Conservation (phyloP, 805 yeast genomes). For the Teunomyces barrocoloradensis region DNA sequence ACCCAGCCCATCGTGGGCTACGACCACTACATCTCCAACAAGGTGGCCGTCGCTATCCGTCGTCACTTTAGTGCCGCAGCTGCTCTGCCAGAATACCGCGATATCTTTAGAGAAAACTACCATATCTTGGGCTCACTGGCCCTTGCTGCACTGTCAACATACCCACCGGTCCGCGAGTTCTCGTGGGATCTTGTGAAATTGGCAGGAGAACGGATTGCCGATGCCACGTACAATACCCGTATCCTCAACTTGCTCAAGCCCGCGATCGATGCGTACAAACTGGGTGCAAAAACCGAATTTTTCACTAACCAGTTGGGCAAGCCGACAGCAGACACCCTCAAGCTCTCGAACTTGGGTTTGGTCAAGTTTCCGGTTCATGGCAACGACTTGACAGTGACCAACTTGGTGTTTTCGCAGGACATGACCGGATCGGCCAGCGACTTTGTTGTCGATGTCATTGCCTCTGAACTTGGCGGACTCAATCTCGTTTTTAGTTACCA, state of each 20-base stretch:
- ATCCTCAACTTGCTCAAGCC: constrained; percentile 21
- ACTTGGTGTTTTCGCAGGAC: constrained; percentile 37
- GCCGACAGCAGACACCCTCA: constrained; percentile 29
- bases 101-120: constrained; percentile 17
- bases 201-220: constrained; percentile 17
- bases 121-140: constrained; percentile 34
- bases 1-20: constrained; percentile 29
- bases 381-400: constrained; percentile 23
- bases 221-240: constrained; percentile 18
- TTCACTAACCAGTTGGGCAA: constrained; percentile 23
- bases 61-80: constrained; percentile 17
- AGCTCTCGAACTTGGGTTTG: constrained; percentile 38
- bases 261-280: constrained; percentile 16
- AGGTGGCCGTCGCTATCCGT: constrained; percentile 35
- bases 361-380: constrained; percentile 18
- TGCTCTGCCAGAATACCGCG: constrained; percentile 15
- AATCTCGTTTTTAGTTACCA: constrained; percentile 31
- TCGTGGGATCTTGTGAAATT: constrained; percentile 31
- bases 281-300: constrained; percentile 12
- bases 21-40: constrained; percentile 20
- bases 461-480: constrained; percentile 31
- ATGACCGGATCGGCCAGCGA: constrained; percentile 33
- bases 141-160: constrained; percentile 27
- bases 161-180: constrained; percentile 30
- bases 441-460: constrained; percentile 31